Percentiles rank a stretch among this genome's conserved stretches.
phyloP scores from a whole-genome alignment of 176 grass and related monocot genomes.

The Bothriochloa decipiens region DNA sequence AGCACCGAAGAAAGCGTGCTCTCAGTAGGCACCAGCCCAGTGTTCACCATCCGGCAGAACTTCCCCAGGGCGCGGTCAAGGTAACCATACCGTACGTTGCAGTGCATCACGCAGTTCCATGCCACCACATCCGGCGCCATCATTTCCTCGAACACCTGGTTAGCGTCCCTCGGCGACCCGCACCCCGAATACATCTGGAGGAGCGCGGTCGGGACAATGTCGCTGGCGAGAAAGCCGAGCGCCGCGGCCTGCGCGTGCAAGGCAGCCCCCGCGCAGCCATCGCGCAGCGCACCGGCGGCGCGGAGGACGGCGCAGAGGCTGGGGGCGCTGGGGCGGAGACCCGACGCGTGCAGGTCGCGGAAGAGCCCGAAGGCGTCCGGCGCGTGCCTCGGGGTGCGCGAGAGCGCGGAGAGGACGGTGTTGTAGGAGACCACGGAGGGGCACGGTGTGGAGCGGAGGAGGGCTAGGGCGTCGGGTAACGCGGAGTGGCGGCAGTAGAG shows the following conservation, averaged over 20 bases:
- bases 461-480: conserved; percentile 58
- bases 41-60: conserved; percentile 53
- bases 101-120: conserved; percentile 76
- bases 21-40: conserved; percentile 51
- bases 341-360: conserved; percentile 38
- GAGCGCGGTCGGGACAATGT: conserved; percentile 71
- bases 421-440: conserved; percentile 78
- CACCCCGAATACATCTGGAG: conserved; percentile 71
- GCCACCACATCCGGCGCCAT: conserved; percentile 56
- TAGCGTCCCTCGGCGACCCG: conserved; percentile 50
- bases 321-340: conserved; percentile 64
- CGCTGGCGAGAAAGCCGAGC: conserved; percentile 55
- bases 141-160: conserved; percentile 75
- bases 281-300: conserved; percentile 33
- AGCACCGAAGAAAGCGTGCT: conserved; percentile 60
- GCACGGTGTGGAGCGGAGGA: conserved; percentile 64
- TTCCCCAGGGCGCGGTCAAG: conserved; percentile 44
- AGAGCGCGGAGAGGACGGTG: conserved; percentile 69
- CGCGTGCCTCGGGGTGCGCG: conserved; percentile 41
- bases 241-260: conserved; percentile 40
- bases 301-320: conserved; percentile 65
- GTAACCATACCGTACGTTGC: conserved; percentile 61
- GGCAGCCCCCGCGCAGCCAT: conserved; percentile 30
- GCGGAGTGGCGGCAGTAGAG: conserved; percentile 61
- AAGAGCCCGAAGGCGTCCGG: conserved; percentile 51